Conservation (phyloP, 2,329 filamentous ascomycete genomes). For the Nothopassalora personata region DNA sequence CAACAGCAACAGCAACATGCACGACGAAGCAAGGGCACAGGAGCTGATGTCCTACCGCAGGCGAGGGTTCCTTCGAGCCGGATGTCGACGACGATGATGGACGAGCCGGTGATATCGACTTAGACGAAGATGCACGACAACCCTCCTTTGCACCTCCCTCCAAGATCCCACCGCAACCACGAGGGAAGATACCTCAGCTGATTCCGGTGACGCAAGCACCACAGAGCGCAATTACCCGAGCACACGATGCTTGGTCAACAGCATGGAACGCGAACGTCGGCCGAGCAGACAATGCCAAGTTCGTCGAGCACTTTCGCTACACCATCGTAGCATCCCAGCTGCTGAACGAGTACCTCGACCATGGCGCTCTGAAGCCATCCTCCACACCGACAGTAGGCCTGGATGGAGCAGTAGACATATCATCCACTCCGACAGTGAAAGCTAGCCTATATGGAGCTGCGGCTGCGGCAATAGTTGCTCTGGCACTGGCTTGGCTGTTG, state of each 20-base stretch:
- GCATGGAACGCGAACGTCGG: slow-evolving; percentile 68
- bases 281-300: slow-evolving; percentile 72
- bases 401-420: slow-evolving; percentile 20
- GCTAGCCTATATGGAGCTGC: slow-evolving; percentile 58
- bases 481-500: slow-evolving; percentile 60
- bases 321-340: slow-evolving; percentile 88
- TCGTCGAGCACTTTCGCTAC: slow-evolving; percentile 90
- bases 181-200: slow-evolving; percentile 15
- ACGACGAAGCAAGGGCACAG: neutral
- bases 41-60: slow-evolving; percentile 13
- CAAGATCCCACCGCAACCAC: slow-evolving; percentile 11
- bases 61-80: slow-evolving; percentile 29
- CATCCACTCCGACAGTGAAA: slow-evolving; percentile 30
- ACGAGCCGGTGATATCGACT: slow-evolving; percentile 5
- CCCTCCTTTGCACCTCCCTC: slow-evolving; percentile 34
- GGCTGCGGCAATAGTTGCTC: slow-evolving; percentile 58
- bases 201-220: slow-evolving; percentile 5
- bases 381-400: slow-evolving; percentile 13
- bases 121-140: slow-evolving; percentile 1
- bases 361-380: slow-evolving; percentile 36
- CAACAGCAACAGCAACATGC: neutral
- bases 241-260: slow-evolving; percentile 47
- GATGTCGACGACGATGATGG: slow-evolving; percentile 14
- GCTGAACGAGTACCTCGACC: slow-evolving; percentile 59
- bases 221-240: slow-evolving; percentile 31